Base-by-base conservation (phyloP, 2,329 filamentous ascomycete genomes). In the Microthyrium microscopicum region DNA sequence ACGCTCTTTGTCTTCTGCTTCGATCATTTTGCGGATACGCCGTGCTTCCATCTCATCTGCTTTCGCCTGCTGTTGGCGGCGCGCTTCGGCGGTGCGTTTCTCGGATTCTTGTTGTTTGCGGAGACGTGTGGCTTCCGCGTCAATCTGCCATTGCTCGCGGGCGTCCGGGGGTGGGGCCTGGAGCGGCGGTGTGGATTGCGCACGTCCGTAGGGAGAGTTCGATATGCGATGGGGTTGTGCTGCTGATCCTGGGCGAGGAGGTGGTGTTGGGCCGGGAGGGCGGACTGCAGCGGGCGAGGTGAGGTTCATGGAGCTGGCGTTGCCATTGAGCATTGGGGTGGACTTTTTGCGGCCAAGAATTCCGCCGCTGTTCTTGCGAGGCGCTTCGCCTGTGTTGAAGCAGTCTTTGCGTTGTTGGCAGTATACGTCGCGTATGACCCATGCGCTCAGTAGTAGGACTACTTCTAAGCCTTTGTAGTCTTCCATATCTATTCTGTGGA, bases 401-500 rank as follows among this genome's bases (percentile, higher is more conserved):
- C 73, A 64, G 44, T 92, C 80, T 13, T 69, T 67, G 35, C 73
- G 68, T 4, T 74, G 68, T 38, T 66, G 57, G 44, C 73, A 73
- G 51, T 65, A 76, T 4, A 76, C 54, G 43, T 76, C 71, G 17
- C 68, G 60, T 37, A 77, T 73, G 9, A 70, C 67, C 2, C 69
- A 59, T 1, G 68, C 70, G 12, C 67, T 59, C 1, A 77, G 56
- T 19, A 76, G 48, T 16, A 95, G 56, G 2, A 85, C 75, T 1
- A 95, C 70, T 51, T 98, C 89, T 4, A 95, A 61, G 0, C 89
- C 89, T 53, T 94, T 95, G 37, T 78, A 73, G 54, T 98, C 89
- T 53, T 98, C 84, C 40, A 95, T 73, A 27, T 95, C 85, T 8
- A 95, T 77, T 5, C 89, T 68, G 40, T 78, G 76, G 48, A 95